Base-by-base conservation (phyloP, 441 rosid genomes). In the Iberis amara region DNA sequence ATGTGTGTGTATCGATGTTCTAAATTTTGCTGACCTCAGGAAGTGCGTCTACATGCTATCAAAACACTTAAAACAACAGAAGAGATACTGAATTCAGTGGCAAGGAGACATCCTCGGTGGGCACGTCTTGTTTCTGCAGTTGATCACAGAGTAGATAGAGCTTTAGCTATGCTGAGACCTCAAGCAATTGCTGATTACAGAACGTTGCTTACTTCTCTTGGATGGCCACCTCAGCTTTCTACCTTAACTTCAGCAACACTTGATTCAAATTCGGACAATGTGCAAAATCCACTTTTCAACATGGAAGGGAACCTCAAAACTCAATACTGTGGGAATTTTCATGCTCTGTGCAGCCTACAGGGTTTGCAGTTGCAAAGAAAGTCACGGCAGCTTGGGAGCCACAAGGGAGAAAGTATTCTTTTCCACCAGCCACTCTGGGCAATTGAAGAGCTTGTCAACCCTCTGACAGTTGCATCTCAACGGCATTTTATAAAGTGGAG, bases 221-320 rank as follows among this genome's bases (percentile, higher is more conserved):
- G 89, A 55, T 88, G 98, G 98, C 98, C 98, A 38, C 96, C 91
- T 2, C 82, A 79, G 37, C 84, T 88, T 70, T 78, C 88, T 48
- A 63, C 70, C 39, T 49, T 72, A 64, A 73, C 77, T 69, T 84
- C 86, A 35, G 47, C 74, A 15, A 72, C 30, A 55, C 72, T 70
- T 50, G 82, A 78, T 60, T 39, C 76, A 10, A 75, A 78, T 64
- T 72, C 86, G 14, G 55, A 70, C 39, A 69, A 75, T 58, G 79
- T 71, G 4, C 53, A 66, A 49, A 83, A 78, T 68, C 94, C 89
- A 53, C 95, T 88, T 60, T 80, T 85, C 62, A 83, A 76, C 6
- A 78, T 91, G 91, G 77, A 73, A 63, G 94, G 94, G 61, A 73
- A 76, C 64, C 85, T 83, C 51, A 91, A 82, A 66, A 58, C 55